phyloP scores from a whole-genome alignment of 805 yeast genomes.

The Kodamaea restingae region DNA sequence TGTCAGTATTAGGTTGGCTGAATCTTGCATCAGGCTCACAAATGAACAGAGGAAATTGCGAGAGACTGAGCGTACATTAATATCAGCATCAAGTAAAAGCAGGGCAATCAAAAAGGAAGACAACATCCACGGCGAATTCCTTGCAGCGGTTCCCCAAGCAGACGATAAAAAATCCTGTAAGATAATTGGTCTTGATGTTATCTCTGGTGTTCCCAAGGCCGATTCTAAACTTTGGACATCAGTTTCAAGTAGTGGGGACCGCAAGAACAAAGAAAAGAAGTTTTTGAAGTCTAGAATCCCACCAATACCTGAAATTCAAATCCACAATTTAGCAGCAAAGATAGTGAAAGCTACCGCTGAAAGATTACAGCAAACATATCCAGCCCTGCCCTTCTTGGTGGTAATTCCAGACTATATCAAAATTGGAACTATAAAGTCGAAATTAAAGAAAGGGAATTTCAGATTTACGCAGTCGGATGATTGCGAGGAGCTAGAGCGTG shows the following conservation, averaged over 20 bases:
- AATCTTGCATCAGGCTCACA: constrained; percentile 12
- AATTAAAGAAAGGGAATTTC: background rate
- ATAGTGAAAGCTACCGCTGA: background rate
- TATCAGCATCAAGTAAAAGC: constrained; percentile 5
- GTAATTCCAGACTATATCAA: background rate
- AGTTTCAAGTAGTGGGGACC: background rate
- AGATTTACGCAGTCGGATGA: background rate
- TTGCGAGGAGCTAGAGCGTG: background rate
- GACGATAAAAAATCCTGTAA: background rate
- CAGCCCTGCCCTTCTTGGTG: background rate
- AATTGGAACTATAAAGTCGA: background rate
- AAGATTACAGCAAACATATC: background rate
- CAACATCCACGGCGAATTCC: constrained; percentile 9
- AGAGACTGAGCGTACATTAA: constrained; percentile 14
- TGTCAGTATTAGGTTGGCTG: constrained; percentile 2
- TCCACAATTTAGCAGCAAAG: background rate
- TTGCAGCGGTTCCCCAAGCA: constrained; percentile 1
- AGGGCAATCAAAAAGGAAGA: background rate
- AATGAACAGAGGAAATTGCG: constrained; percentile 15
- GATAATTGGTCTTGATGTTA: background rate
- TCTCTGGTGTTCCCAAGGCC: background rate
- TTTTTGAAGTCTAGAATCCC: background rate
- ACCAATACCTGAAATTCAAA: background rate
- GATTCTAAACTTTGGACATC: background rate
- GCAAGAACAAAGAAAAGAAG: constrained; percentile 3